Conservation (phyloP, 1,284 basidiomycete species). For the Ganoderma lingzhi region DNA sequence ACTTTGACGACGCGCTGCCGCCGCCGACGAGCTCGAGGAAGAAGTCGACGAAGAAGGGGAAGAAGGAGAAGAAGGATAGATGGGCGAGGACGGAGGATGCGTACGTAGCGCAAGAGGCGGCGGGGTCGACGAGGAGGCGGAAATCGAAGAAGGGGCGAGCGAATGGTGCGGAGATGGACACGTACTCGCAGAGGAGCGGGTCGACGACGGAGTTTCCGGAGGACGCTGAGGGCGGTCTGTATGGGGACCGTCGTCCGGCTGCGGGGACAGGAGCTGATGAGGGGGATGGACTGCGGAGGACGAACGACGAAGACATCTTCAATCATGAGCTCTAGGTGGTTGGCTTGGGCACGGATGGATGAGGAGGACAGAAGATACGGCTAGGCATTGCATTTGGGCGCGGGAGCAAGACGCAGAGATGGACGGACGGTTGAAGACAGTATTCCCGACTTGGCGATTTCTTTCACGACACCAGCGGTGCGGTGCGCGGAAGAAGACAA, state of each 20-base stretch:
- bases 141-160: conserved; percentile 56
- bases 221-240: conserved; percentile 72
- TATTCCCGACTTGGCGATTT: conserved; percentile 11
- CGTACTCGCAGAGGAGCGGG: conserved; percentile 53
- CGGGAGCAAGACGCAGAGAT: neutral
- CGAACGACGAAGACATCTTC: conserved; percentile 49
- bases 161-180: conserved; percentile 53
- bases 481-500: conserved; percentile 27
- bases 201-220: conserved; percentile 71
- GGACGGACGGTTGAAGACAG: conserved; percentile 9
- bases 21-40: conserved; percentile 39
- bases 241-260: conserved; percentile 49
- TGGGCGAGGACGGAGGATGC: conserved; percentile 88
- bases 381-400: neutral
- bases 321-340: conserved; percentile 53
- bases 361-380: conserved; percentile 6
- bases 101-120: conserved; percentile 58
- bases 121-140: conserved; percentile 45
- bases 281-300: conserved; percentile 21
- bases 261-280: conserved; percentile 9
- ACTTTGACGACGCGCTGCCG: conserved; percentile 72
- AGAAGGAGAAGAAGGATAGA: conserved; percentile 82
- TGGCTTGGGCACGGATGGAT: conserved; percentile 6
- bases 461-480: conserved; percentile 22
- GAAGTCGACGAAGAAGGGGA: conserved; percentile 59